phyloP scores from a whole-genome alignment of 768 basidiomycete species.

The Pleurotus salmoneostramineus region DNA sequence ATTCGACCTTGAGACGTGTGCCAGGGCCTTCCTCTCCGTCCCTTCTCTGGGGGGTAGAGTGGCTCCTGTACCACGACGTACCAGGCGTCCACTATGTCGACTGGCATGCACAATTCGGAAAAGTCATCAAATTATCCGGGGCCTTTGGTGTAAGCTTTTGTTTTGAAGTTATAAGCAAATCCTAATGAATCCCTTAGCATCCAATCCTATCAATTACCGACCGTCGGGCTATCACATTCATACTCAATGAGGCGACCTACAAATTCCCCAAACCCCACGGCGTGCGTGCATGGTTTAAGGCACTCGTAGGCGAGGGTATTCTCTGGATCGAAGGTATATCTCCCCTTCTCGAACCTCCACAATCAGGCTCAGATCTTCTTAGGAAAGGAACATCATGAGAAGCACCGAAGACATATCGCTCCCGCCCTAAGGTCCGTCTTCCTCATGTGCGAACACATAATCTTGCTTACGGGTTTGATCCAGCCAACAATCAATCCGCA shows the following conservation, averaged over 20 bases:
- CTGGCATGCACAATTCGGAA: conserved; percentile 54
- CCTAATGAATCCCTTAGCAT: conserved; percentile 29
- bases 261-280: conserved; percentile 60
- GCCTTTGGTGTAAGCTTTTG: conserved; percentile 45
- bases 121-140: conserved; percentile 50
- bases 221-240: conserved; percentile 46
- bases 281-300: conserved; percentile 61
- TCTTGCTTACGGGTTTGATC: conserved; percentile 1
- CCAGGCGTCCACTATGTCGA: conserved; percentile 49
- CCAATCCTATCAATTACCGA: conserved; percentile 58
- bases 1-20: conserved; percentile 35
- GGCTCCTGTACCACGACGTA: conserved; percentile 45
- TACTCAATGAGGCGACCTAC: conserved; percentile 52
- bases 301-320: conserved; percentile 58
- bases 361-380: neutral
- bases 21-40: conserved; percentile 50
- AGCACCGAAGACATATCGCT: conserved; percentile 46
- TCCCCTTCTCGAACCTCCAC: neutral
- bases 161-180: neutral
- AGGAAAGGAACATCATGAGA: conserved; percentile 58
- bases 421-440: conserved; percentile 50
- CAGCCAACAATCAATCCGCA: conserved; percentile 51
- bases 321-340: conserved; percentile 59
- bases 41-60: conserved; percentile 60
- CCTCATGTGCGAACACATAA: conserved; percentile 1